These are phyloP conservation scores for Botrytis deweyae DNA, from an alignment of 2,329 filamentous ascomycete genomes.

Conservation along the genomic window DNA sequence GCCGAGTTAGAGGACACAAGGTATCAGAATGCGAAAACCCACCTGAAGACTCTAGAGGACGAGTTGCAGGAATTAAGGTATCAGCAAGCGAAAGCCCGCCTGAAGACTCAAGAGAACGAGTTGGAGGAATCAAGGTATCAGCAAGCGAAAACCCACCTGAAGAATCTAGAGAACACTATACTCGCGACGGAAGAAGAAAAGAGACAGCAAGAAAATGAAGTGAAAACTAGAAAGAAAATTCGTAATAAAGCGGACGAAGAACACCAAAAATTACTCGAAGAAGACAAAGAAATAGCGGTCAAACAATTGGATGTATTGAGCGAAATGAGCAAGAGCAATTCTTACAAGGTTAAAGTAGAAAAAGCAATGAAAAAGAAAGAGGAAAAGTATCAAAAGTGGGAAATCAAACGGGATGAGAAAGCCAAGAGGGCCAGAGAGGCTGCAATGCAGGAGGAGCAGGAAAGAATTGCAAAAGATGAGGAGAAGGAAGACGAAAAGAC, in stretches of 20 bases:
- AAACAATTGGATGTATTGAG: neutral
- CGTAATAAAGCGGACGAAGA: neutral
- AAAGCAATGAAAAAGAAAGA: neutral
- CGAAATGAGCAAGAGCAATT: neutral
- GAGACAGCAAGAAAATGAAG: neutral
- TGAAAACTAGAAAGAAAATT: rapidly evolving
- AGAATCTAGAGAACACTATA: neutral
- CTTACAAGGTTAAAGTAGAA: neutral
- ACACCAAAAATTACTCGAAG: rapidly evolving
- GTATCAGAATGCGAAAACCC: neutral
- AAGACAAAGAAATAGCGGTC: neutral
- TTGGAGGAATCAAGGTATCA: no score
- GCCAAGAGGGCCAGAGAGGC: neutral
- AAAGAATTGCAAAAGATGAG: neutral
- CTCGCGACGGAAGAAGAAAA: no score
- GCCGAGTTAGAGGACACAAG: rapidly evolving
- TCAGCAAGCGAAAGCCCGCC: no score
- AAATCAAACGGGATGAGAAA: neutral
- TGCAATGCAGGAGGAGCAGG: no score
- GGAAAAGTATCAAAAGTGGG: neutral
- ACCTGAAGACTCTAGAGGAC: no score
- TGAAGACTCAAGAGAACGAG: no score
- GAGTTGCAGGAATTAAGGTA: neutral
- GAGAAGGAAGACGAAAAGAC: neutral
- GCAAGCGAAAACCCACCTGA: no score